Conservation (phyloP, 106 monocot species). For the Posidonia australis region DNA sequence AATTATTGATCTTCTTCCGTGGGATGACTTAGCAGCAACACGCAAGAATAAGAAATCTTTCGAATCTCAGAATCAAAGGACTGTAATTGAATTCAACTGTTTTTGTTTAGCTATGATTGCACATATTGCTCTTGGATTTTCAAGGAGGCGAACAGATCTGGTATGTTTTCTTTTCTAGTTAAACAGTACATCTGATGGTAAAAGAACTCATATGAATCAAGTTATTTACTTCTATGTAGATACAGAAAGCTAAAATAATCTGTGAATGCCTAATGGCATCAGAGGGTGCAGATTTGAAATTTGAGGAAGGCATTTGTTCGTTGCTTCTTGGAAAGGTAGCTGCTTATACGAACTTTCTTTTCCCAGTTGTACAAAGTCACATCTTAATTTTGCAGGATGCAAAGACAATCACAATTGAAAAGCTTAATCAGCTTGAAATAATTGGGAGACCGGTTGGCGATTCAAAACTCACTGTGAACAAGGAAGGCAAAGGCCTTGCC, state of each 20-base stretch:
- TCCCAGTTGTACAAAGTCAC: constrained; percentile 5
- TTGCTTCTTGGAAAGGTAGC: constrained; percentile 89
- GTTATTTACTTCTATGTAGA: constrained; percentile 27
- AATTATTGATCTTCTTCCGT: constrained; percentile 80
- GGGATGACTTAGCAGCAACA: constrained; percentile 59
- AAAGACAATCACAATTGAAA: constrained; percentile 43
- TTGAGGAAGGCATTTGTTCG: constrained; percentile 78
- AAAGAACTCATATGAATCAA: neutral
- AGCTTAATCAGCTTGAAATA: constrained; percentile 42
- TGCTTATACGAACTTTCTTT: constrained; percentile 1
- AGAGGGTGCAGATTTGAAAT: constrained; percentile 64
- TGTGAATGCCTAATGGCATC: constrained; percentile 78
- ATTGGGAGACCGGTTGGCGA: constrained; percentile 32
- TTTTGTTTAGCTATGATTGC: constrained; percentile 78
- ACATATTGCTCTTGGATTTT: constrained; percentile 89
- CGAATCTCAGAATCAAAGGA: constrained; percentile 77
- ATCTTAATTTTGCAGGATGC: constrained; percentile 32
- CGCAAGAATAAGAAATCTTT: constrained; percentile 86
- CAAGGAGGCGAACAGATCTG: constrained; percentile 63
- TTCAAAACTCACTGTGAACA: constrained; percentile 21
- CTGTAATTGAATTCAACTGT: constrained; percentile 71
- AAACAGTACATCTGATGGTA: neutral
- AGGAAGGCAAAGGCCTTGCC: constrained; percentile 30
- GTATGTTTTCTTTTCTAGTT: constrained; percentile 22
- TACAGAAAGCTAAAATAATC: constrained; percentile 64